These are phyloP conservation scores for Raffaelea arxii DNA, from an alignment of 2,329 filamentous ascomycete genomes.

Conservation along the genomic window DNA sequence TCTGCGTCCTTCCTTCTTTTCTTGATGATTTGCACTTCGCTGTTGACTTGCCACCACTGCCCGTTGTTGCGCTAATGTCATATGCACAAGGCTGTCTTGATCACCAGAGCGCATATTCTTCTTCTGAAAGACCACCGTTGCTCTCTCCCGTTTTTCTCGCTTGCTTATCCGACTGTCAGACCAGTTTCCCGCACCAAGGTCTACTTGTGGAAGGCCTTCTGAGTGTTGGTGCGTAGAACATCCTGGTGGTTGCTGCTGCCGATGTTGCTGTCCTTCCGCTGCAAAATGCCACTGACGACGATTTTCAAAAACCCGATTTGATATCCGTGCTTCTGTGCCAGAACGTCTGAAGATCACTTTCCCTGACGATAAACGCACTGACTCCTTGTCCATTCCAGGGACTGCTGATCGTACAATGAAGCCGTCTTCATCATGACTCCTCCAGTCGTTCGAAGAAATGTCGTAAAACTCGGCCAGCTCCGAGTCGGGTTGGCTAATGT, in stretches of 20 bases:
- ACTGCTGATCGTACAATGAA: not conserved
- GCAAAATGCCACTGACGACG: too few relatives aligned
- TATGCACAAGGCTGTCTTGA: conserved; percentile 17
- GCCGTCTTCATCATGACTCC: not conserved
- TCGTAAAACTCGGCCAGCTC: conserved; percentile 34
- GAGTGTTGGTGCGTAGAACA: too few relatives aligned
- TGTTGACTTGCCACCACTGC: conserved; percentile 18
- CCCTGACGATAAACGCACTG: conserved; percentile 25
- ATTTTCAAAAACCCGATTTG: too few relatives aligned
- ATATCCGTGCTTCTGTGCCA: not conserved
- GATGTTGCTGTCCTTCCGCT: too few relatives aligned
- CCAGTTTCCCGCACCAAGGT: too few relatives aligned
- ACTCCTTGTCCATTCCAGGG: conserved; percentile 15
- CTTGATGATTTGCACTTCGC: conserved; percentile 16
- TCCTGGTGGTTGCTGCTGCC: too few relatives aligned
- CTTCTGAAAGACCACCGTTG: conserved; percentile 12
- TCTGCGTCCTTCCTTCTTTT: conserved; percentile 18
- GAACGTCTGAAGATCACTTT: conserved; percentile 21
- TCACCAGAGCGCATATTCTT: conserved; percentile 18
- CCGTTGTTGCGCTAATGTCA: conserved; percentile 20
- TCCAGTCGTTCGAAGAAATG: conserved; percentile 11
- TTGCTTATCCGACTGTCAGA: too few relatives aligned
- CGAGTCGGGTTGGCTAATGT: conserved; percentile 22
- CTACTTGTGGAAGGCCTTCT: too few relatives aligned
- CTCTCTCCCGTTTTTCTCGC: conserved; percentile 8